Percentiles rank a stretch among this genome's conserved stretches.
phyloP scores from a whole-genome alignment of 2,329 filamentous ascomycete species.

The Penicillium sp. region DNA sequence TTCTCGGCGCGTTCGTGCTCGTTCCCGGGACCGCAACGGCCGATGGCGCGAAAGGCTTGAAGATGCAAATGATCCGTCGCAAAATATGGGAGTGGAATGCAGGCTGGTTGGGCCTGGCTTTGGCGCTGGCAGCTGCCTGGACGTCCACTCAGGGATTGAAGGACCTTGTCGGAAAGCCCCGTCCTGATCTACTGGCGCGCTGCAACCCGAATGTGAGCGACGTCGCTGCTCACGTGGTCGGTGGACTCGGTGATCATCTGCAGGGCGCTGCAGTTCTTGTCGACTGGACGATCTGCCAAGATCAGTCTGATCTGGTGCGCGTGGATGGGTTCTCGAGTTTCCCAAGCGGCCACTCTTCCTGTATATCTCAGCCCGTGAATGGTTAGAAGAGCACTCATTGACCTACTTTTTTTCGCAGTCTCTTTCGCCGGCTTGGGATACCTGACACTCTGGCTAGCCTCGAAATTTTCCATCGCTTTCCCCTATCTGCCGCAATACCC shows the following conservation, averaged over 20 bases:
- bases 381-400: neutral
- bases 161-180: conserved; percentile 64
- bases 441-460: conserved; percentile 78
- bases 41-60: conserved; percentile 45
- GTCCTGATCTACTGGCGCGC: conserved; percentile 64
- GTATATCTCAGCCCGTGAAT: conserved; percentile 35
- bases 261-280: conserved; percentile 66
- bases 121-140: conserved; percentile 70
- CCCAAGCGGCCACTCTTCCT: conserved; percentile 72
- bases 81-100: conserved; percentile 91
- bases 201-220: conserved; percentile 73
- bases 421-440: conserved; percentile 80
- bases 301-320: conserved; percentile 57
- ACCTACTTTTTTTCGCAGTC: conserved; percentile 40
- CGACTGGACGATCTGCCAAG: conserved; percentile 71
- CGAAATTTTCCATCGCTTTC: conserved; percentile 50
- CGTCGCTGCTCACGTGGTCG: conserved; percentile 60
- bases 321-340: conserved; percentile 85
- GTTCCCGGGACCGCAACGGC: conserved; percentile 70
- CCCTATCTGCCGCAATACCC: conserved; percentile 40
- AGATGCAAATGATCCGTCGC: conserved; percentile 67
- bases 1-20: conserved; percentile 65
- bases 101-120: conserved; percentile 76
- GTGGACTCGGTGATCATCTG: conserved; percentile 56
- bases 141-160: conserved; percentile 85